phyloP scores from a whole-genome alignment of 148 eudicot species.

The Gaultheria prostrata region DNA sequence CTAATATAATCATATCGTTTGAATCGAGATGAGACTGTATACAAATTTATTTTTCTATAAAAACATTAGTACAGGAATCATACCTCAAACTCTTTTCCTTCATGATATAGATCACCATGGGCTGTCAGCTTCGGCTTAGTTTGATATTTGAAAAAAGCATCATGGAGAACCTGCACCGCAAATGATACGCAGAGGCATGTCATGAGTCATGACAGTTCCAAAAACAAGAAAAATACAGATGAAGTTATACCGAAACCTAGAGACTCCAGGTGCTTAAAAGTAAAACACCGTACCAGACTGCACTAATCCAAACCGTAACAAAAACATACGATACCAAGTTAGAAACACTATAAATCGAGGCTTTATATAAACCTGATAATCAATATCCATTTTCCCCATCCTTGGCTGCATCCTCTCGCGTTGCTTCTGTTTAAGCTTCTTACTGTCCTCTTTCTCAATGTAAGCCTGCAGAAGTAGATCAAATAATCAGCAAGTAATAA shows the following conservation, averaged over 20 bases:
- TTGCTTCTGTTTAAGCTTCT: slow-evolving; percentile 96
- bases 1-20: background rate
- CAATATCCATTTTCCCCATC: slow-evolving; percentile 99
- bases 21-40: background rate
- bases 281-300: slow-evolving; percentile 25
- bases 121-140: slow-evolving; percentile 89
- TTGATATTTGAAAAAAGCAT: slow-evolving; percentile 95
- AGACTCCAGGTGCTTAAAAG: slow-evolving; percentile 3
- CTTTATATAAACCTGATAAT: slow-evolving; percentile 66
- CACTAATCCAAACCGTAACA: slow-evolving; percentile 38
- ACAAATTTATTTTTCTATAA: background rate
- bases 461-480: slow-evolving; percentile 70
- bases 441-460: slow-evolving; percentile 93
- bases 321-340: background rate
- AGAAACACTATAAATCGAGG: background rate
- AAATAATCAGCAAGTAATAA: too few relatives aligned
- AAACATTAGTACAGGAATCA: background rate
- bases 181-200: slow-evolving; percentile 11
- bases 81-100: slow-evolving; percentile 99
- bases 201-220: background rate
- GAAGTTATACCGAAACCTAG: background rate
- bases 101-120: slow-evolving; percentile 89
- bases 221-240: background rate
- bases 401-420: slow-evolving; percentile 99
- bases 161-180: slow-evolving; percentile 83